Evolutionary conservation across 202 grass and related monocot genomes (phyloP), one percentile per base, ranked within the genome.

Genomic region (Setaria italica): DNA sequence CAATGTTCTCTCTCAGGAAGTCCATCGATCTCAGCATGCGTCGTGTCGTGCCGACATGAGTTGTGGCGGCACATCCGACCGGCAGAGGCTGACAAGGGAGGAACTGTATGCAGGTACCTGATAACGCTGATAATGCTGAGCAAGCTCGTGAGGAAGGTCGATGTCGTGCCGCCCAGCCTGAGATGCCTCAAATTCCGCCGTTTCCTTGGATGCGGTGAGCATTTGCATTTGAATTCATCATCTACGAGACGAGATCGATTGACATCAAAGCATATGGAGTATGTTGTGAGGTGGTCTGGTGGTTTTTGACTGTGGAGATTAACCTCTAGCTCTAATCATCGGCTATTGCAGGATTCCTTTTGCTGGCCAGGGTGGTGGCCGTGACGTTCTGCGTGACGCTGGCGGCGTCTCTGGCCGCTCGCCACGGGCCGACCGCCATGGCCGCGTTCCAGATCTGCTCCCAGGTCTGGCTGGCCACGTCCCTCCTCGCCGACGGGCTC

Each of bases 301-400:
- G 25, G 25, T 25, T 25, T 25, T 25, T 25, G 25, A 25, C 25
- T 25, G 25, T 50, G 8, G 56, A 21, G 20, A 21, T 58, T 59
- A 59, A 59, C 20, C 9, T 11, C 8, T n/a, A n/a, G 5, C 56
- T 56, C 53, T 56, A 6, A 21, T 20, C 21, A 20, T 67, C n/a
- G 1, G 39, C 39, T 41, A 30, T 30, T 51, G 70, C 66, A 98
- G 95, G 95, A 70, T 89, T 92, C 77, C 90, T 98, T 57, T 84
- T 98, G 63, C 84, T 98, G 13, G 95, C 89, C 43, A 92, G 95
- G 76, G 95, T 98, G 15, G 89, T 98, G 72, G 91, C 95, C 4
- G 95, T 92, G 70, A 98, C 95, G 32, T 91, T 93, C 92, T 98
- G 95, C 17, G 91, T 98, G 65, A 98, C 95, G 15, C 80, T 98